A percentile compares a stretch with the other conserved stretches of the same genome.
Conservation (phyloP, 75 land plant species). For the Picea glauca region DNA sequence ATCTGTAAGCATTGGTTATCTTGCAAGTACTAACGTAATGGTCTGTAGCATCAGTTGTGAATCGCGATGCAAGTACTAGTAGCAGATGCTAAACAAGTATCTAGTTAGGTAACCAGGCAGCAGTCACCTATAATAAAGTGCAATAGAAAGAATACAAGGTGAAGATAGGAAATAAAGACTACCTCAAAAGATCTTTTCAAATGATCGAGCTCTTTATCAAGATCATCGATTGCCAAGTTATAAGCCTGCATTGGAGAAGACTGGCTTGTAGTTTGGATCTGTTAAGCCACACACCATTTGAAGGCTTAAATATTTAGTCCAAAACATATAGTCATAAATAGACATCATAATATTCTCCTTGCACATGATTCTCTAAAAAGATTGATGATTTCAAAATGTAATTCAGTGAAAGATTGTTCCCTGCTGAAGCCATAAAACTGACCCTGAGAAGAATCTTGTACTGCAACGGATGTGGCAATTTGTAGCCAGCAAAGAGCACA, state of each 20-base stretch:
- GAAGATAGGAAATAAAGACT: not conserved
- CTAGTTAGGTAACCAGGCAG: too few relatives aligned
- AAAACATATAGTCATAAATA: too few relatives aligned
- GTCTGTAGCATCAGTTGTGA: too few relatives aligned
- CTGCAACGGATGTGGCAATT: constrained; percentile 97
- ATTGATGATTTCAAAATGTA: not conserved
- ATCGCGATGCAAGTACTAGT: too few relatives aligned
- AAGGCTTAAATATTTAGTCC: too few relatives aligned
- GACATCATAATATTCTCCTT: too few relatives aligned
- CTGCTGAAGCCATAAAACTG: constrained; percentile 6
- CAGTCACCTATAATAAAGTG: too few relatives aligned
- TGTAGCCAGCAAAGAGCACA: constrained; percentile 96
- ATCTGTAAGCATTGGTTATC: too few relatives aligned
- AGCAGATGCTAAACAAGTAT: too few relatives aligned
- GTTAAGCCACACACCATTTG: not conserved
- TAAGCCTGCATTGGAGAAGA: constrained; percentile 97
- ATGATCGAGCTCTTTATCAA: constrained; percentile 85
- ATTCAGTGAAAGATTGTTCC: not conserved
- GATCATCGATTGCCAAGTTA: constrained; percentile 84
- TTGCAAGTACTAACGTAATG: too few relatives aligned
- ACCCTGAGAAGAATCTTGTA: constrained; percentile 94
- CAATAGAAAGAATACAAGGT: too few relatives aligned
- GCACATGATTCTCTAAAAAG: not conserved
- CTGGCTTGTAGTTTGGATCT: constrained; percentile 96
- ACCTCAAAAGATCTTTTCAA: constrained; percentile 81